A percentile compares a stretch with the other conserved stretches of the same genome.
Conservation (phyloP, 305 asterid genomes). For the Plantago lanceolata region DNA sequence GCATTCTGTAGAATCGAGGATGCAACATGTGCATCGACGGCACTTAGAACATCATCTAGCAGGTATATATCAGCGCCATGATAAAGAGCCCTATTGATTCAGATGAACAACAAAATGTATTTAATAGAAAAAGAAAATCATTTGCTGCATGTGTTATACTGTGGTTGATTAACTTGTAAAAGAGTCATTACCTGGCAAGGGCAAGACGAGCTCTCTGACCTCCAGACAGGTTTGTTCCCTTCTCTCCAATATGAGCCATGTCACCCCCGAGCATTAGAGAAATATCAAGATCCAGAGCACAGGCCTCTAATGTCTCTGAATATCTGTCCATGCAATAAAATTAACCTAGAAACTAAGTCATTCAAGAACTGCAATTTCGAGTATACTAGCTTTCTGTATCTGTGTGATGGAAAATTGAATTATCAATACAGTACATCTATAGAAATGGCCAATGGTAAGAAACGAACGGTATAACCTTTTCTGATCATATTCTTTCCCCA, state of each 20-base stretch:
- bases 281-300: slow-evolving; percentile 71
- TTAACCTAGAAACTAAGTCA: not conserved
- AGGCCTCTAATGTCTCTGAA: slow-evolving; percentile 56
- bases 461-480: slow-evolving; percentile 43
- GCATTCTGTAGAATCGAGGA: slow-evolving; percentile 64
- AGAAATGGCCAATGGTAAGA: not conserved
- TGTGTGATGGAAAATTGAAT: too few relatives aligned
- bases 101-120: slow-evolving; percentile 18
- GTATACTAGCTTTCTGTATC: too few relatives aligned
- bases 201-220: slow-evolving; percentile 97
- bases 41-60: slow-evolving; percentile 95
- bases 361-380: not conserved
- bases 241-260: slow-evolving; percentile 84
- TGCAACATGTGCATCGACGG: slow-evolving; percentile 97
- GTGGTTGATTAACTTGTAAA: slow-evolving; percentile 3
- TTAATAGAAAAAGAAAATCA: slow-evolving; percentile 14
- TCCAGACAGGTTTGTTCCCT: slow-evolving; percentile 87
- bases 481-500: slow-evolving; percentile 64
- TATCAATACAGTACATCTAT: too few relatives aligned
- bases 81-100: slow-evolving; percentile 71
- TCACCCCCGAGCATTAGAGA: slow-evolving; percentile 90
- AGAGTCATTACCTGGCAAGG: slow-evolving; percentile 62
- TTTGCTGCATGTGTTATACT: slow-evolving; percentile 3
- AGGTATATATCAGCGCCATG: slow-evolving; percentile 59
- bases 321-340: slow-evolving; percentile 47